These are phyloP conservation scores for Santalum album DNA, from an alignment of 164 flowering plant genomes.

Conservation along the genomic window DNA sequence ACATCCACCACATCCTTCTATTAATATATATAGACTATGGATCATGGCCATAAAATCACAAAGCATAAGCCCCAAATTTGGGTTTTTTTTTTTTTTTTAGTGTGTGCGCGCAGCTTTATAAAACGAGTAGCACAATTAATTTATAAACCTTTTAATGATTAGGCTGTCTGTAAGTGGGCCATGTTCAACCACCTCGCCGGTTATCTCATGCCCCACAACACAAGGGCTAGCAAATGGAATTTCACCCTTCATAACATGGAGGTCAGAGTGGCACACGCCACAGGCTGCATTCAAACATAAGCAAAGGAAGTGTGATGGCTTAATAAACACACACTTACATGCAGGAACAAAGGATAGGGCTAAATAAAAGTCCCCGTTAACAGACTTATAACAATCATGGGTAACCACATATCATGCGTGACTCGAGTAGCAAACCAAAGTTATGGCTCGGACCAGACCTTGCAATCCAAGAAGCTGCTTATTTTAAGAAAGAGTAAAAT, in stretches of 20 bases:
- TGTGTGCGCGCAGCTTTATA: too few species aligned
- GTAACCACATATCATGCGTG: too few species aligned
- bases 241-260: conserved; percentile 97
- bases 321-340: too few species aligned
- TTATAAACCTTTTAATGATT: conserved; percentile 48
- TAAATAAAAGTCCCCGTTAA: too few species aligned
- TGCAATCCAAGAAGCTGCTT: too few species aligned
- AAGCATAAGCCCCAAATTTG: background rate
- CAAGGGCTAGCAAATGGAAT: conserved; percentile 91
- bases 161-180: conserved; percentile 66
- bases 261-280: conserved; percentile 98
- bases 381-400: too few species aligned
- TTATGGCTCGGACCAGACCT: too few species aligned
- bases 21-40: too few species aligned
- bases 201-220: conserved; percentile 93
- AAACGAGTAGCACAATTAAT: background rate
- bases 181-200: conserved; percentile 94
- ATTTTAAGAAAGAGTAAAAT: too few species aligned
- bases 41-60: background rate
- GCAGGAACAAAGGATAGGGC: too few species aligned
- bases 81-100: background rate
- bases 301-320: background rate
- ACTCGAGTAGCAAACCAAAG: too few species aligned
- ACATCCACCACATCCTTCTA: background rate
- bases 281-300: conserved; percentile 52